A percentile compares a stretch with the other conserved stretches of the same genome.
Conservation (phyloP, 352 stramenopile genomes). For the Pythium sukuiense region DNA sequence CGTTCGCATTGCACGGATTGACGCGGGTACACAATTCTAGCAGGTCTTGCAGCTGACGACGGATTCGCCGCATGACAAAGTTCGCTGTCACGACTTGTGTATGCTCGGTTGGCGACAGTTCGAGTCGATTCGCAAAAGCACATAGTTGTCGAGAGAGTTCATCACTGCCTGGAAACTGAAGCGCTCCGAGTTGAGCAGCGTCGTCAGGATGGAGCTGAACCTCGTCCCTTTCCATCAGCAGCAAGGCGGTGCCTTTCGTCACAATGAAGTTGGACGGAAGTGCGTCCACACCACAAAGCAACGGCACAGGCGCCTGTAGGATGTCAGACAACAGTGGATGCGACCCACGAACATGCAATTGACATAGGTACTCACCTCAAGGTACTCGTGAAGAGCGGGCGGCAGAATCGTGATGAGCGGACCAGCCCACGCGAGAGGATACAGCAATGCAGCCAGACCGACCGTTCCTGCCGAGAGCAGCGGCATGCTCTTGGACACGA, state of each 20-base stretch:
- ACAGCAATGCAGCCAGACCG: slow-evolving; percentile 17
- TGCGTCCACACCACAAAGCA: slow-evolving; percentile 26
- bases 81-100: slow-evolving; percentile 7
- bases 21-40: slow-evolving; percentile 22
- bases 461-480: slow-evolving; percentile 23
- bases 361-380: slow-evolving; percentile 16
- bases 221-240: slow-evolving; percentile 19
- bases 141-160: slow-evolving; percentile 14
- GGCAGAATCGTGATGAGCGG: slow-evolving; percentile 30
- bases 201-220: slow-evolving; percentile 25
- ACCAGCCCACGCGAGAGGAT: slow-evolving; percentile 26
- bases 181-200: slow-evolving; percentile 15
- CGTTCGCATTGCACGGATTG: slow-evolving; percentile 29
- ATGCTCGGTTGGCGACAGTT: not conserved
- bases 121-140: slow-evolving; percentile 8
- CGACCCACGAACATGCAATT: too few species aligned
- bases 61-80: slow-evolving; percentile 21
- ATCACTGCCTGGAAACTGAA: slow-evolving; percentile 25
- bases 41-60: slow-evolving; percentile 18
- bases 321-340: not conserved
- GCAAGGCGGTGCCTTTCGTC: slow-evolving; percentile 24
- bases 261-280: slow-evolving; percentile 17
- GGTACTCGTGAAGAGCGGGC: slow-evolving; percentile 23
- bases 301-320: slow-evolving; percentile 25
- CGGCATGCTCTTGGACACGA: slow-evolving; percentile 24